Conservation (phyloP, 2,329 filamentous ascomycete genomes). For the Canariomyces notabilis region DNA sequence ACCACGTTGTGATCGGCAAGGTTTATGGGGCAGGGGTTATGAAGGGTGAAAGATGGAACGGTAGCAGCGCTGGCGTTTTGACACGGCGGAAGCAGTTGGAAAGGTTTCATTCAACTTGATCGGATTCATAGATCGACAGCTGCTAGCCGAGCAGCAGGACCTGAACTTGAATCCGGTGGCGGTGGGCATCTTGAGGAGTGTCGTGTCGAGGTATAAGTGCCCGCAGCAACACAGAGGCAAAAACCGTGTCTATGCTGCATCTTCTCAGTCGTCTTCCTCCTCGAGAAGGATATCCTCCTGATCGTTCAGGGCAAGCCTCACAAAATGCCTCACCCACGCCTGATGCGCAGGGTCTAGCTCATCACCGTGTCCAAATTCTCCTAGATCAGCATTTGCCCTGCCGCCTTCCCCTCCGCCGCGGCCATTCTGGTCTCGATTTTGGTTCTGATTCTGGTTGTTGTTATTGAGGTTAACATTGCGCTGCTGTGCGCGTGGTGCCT, state of each 20-base stretch:
- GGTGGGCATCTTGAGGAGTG: neutral
- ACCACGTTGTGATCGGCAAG: neutral
- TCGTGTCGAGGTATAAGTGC: neutral
- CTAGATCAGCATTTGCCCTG: neutral
- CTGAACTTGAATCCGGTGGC: neutral
- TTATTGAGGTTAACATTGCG: constrained; percentile 18
- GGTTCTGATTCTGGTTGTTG: constrained; percentile 8
- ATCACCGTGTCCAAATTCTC: constrained; percentile 1
- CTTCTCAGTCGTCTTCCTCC: constrained; percentile 25
- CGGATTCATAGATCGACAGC: neutral
- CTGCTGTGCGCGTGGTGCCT: constrained; percentile 16
- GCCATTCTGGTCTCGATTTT: constrained; percentile 6
- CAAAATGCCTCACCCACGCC: constrained; percentile 51
- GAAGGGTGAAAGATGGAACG: too few relatives aligned
- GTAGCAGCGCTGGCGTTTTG: too few relatives aligned
- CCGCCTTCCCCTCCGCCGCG: constrained; percentile 2
- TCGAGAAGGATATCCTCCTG: constrained; percentile 44
- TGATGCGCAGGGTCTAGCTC: constrained; percentile 43
- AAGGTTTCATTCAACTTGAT: neutral
- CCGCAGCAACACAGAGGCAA: too few relatives aligned
- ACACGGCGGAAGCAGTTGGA: too few relatives aligned
- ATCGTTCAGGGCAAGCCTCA: constrained; percentile 49
- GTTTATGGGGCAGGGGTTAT: neutral
- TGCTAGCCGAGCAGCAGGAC: neutral
- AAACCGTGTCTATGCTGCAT: too few relatives aligned